These are phyloP conservation scores for Xylaria multiplex DNA, from an alignment of 2,329 filamentous ascomycete genomes.

Conservation along the genomic window DNA sequence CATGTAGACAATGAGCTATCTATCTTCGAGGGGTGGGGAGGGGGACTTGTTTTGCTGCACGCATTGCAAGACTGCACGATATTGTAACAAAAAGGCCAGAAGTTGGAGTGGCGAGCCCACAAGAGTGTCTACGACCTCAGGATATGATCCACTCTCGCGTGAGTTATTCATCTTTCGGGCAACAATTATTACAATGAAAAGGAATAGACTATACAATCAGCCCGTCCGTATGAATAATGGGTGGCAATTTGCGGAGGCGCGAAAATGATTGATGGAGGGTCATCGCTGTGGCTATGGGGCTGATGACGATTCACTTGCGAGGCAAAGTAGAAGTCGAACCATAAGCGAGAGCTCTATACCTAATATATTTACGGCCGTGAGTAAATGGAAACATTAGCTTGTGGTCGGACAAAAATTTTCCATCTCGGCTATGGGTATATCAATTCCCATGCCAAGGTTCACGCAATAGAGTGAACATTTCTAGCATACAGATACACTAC, in stretches of 20 bases:
- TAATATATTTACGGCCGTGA: conserved; percentile 13
- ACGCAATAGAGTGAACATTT: not conserved
- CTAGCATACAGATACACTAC: not conserved
- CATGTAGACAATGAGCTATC: conserved; percentile 36
- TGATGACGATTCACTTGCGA: not conserved
- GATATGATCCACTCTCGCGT: conserved; percentile 22
- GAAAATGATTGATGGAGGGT: no score
- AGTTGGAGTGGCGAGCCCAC: conserved; percentile 33
- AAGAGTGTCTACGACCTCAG: conserved; percentile 31
- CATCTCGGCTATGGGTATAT: not conserved
- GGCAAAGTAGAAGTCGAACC: not conserved
- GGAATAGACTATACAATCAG: not conserved
- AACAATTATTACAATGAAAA: not conserved
- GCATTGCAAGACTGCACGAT: conserved; percentile 38
- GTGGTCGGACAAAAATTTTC: not conserved
- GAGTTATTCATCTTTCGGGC: conserved; percentile 14
- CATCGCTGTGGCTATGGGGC: not conserved
- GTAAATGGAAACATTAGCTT: not conserved
- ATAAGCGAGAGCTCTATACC: conserved; percentile 2
- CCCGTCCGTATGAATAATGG: not conserved
- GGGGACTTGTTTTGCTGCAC: conserved; percentile 30
- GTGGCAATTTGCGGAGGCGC: not conserved
- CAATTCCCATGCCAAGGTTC: no score
- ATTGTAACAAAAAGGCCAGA: conserved; percentile 32
- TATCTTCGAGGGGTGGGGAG: conserved; percentile 30